These are phyloP conservation scores for Hypericum androsaemum DNA, from an alignment of 345 rosid genomes.

Conservation along the genomic window DNA sequence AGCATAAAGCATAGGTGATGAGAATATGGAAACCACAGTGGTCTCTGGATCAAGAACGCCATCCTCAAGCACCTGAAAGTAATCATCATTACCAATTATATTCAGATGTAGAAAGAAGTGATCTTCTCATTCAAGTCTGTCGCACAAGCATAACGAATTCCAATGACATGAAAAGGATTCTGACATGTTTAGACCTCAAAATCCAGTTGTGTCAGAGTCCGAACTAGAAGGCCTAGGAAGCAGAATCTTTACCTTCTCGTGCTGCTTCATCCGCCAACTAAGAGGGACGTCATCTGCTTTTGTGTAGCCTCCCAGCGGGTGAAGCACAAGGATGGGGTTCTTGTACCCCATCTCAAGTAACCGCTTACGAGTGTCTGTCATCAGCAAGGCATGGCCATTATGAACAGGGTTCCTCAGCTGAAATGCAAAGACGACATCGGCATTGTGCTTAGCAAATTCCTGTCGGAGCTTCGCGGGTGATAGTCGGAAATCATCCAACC, in stretches of 20 bases:
- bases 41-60: slow-evolving; percentile 99
- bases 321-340: too few species aligned
- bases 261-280: slow-evolving; percentile 96
- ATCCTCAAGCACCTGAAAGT: slow-evolving; percentile 79
- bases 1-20: too few species aligned
- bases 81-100: slow-evolving; percentile 1
- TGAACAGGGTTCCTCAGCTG: too few species aligned
- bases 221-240: neutral
- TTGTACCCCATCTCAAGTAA: too few species aligned
- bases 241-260: slow-evolving; percentile 55
- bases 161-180: too few species aligned
- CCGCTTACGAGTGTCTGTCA: too few species aligned
- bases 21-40: slow-evolving; percentile 91
- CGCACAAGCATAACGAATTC: too few species aligned
- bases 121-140: too few species aligned
- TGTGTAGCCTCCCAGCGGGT: too few species aligned
- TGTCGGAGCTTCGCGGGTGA: slow-evolving; percentile 77
- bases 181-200: neutral
- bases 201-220: neutral
- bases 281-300: slow-evolving; percentile 98
- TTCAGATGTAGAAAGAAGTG: too few species aligned
- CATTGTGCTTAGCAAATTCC: slow-evolving; percentile 70
- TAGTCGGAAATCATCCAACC: slow-evolving; percentile 81
- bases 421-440: too few species aligned
- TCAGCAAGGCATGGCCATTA: too few species aligned